These are phyloP conservation scores for Taiozyma sp. DNA, from an alignment of 1,139 yeast genomes.

Conservation along the genomic window DNA sequence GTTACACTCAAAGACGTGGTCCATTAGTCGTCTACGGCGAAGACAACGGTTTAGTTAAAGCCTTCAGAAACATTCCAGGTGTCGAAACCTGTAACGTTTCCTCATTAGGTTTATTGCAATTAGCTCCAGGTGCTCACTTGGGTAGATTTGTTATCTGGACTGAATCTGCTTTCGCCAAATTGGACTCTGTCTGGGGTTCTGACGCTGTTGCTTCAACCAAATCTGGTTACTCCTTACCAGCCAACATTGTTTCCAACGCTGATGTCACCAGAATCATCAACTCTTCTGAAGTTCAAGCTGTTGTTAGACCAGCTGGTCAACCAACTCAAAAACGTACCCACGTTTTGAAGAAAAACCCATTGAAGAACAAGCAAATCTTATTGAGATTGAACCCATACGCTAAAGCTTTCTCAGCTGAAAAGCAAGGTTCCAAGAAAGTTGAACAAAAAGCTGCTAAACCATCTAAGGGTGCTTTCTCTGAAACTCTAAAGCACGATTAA, in stretches of 20 bases:
- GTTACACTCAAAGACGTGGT: conserved; percentile 99
- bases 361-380: conserved; percentile 98
- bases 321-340: conserved; percentile 89
- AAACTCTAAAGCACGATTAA: conserved; percentile 58
- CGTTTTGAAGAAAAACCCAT: conserved; percentile 99
- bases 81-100: conserved; percentile 95
- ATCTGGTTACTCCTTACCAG: conserved; percentile 89
- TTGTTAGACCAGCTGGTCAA: conserved; percentile 95
- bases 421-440: conserved; percentile 83
- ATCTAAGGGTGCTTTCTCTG: conserved; percentile 68
- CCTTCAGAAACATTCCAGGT: conserved; percentile 99
- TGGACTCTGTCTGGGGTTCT: conserved; percentile 97
- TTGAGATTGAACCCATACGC: conserved; percentile 99
- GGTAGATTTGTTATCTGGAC: conserved; percentile 99
- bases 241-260: conserved; percentile 91
- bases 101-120: conserved; percentile 93
- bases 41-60: conserved; percentile 97
- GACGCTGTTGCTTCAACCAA: conserved; percentile 82
- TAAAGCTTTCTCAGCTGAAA: conserved; percentile 90
- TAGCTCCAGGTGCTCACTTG: conserved; percentile 99
- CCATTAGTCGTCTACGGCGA: conserved; percentile 98
- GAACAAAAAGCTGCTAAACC: conserved; percentile 59
- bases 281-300: conserved; percentile 99
- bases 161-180: conserved; percentile 94
- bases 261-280: conserved; percentile 97